phyloP scores from a whole-genome alignment of 148 eudicot species.

The Dianthus caryophyllus region DNA sequence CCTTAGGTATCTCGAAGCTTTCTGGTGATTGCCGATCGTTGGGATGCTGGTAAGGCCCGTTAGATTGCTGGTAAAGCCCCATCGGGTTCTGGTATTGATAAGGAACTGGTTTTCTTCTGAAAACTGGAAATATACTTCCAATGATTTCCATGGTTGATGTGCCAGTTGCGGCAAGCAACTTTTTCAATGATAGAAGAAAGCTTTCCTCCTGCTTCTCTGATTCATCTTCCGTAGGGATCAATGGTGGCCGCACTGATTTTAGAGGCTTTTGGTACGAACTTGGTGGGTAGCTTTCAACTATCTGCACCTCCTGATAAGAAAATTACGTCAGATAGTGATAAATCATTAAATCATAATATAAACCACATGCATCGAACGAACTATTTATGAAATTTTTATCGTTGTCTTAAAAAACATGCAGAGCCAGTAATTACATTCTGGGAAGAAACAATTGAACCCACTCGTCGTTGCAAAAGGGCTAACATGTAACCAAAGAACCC shows the following conservation, averaged over 20 bases:
- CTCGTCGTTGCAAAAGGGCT: constrained; percentile 66
- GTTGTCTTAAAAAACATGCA: too few species aligned
- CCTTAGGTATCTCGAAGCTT: constrained; percentile 75
- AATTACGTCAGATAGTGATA: not conserved
- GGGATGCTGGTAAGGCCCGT: constrained; percentile 32
- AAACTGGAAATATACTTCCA: constrained; percentile 51
- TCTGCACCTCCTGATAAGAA: constrained; percentile 40
- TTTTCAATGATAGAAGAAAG: constrained; percentile 56
- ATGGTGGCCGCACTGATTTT: constrained; percentile 57
- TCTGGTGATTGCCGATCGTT: constrained; percentile 72
- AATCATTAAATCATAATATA: not conserved
- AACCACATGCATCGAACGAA: too few species aligned
- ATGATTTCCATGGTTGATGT: constrained; percentile 57
- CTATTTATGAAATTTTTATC: too few species aligned
- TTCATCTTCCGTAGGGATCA: constrained; percentile 69
- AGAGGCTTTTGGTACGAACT: constrained; percentile 50
- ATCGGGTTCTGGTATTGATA: constrained; percentile 34
- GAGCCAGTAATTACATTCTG: constrained; percentile 47
- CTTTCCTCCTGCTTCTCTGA: constrained; percentile 76
- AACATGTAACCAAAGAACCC: constrained; percentile 86
- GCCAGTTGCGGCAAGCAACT: constrained; percentile 45
- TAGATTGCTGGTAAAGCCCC: constrained; percentile 38
- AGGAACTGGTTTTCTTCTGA: constrained; percentile 35
- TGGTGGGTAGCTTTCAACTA: constrained; percentile 30
- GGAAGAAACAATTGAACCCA: constrained; percentile 53